Percentiles rank a stretch among this genome's conserved stretches.
These are phyloP conservation scores for Aspergillus persii DNA, from an alignment of 2,329 filamentous ascomycete genomes.

Conservation along the genomic window DNA sequence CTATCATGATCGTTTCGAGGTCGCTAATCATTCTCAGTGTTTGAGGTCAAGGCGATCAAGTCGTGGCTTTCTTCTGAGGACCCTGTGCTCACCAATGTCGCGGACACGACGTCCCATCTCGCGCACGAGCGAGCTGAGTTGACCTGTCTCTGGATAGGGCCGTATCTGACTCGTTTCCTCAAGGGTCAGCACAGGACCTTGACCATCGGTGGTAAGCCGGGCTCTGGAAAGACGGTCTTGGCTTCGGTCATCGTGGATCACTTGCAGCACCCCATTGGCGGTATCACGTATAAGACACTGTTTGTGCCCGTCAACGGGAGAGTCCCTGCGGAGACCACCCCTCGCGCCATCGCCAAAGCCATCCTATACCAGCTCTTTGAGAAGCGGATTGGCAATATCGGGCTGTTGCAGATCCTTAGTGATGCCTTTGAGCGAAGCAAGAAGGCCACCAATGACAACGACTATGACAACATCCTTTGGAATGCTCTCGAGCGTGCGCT, in stretches of 20 bases:
- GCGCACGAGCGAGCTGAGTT: slow-evolving; percentile 48
- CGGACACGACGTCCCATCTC: slow-evolving; percentile 42
- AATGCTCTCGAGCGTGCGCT: slow-evolving; percentile 31
- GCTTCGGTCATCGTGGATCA: slow-evolving; percentile 41
- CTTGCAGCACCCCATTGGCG: slow-evolving; percentile 39
- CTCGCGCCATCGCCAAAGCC: slow-evolving; percentile 33
- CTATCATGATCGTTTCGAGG: slow-evolving; percentile 6
- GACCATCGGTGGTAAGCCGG: slow-evolving; percentile 42
- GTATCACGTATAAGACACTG: slow-evolving; percentile 33
- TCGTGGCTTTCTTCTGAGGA: slow-evolving; percentile 48
- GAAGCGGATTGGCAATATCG: slow-evolving; percentile 40
- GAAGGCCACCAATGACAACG: slow-evolving; percentile 20
- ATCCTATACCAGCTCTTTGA: slow-evolving; percentile 40
- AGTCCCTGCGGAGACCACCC: slow-evolving; percentile 31
- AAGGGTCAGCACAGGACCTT: slow-evolving; percentile 46
- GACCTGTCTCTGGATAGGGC: slow-evolving; percentile 55
- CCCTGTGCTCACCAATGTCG: slow-evolving; percentile 44
- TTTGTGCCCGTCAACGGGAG: slow-evolving; percentile 38
- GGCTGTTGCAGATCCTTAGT: slow-evolving; percentile 33
- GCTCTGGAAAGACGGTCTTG: slow-evolving; percentile 40
- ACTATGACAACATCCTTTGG: slow-evolving; percentile 39
- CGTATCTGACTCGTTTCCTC: slow-evolving; percentile 48
- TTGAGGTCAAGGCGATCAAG: slow-evolving; percentile 31
- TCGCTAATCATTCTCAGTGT: slow-evolving; percentile 21
- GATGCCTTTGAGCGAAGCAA: slow-evolving; percentile 31